Evolutionary conservation across 805 yeast genomes (phyloP).

Genomic region (Grigorovia transvaalensis): DNA sequence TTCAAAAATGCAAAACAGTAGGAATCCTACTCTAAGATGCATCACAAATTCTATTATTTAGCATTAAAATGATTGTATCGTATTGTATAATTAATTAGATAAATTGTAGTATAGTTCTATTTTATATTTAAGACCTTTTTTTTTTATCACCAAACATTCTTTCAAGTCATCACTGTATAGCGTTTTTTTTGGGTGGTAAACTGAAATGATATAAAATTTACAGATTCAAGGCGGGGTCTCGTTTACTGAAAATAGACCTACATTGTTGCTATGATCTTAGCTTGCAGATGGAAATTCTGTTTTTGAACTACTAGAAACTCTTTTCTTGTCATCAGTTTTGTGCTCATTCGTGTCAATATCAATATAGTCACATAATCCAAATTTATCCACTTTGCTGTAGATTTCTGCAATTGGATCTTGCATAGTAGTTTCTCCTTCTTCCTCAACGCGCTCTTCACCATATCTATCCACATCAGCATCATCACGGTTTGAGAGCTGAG

Average conservation of each 20-base stretch:
- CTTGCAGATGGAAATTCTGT: neutral
- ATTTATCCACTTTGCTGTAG: neutral
- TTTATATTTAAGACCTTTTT: too few relatives aligned
- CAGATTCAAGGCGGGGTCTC: too few relatives aligned
- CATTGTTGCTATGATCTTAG: too few relatives aligned
- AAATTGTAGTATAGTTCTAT: neutral
- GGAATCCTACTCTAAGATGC: too few relatives aligned
- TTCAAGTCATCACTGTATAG: too few relatives aligned
- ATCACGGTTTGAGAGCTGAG: neutral
- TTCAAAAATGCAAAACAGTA: too few relatives aligned
- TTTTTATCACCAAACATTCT: too few relatives aligned
- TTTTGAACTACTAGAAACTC: neutral
- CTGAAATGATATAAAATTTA: too few relatives aligned
- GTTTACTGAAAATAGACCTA: too few relatives aligned
- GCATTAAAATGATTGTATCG: neutral
- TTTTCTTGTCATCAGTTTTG: neutral
- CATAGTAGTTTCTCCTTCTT: neutral
- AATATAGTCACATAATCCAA: constrained; percentile 3
- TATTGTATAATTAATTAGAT: neutral
- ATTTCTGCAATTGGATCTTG: neutral
- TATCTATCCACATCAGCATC: neutral
- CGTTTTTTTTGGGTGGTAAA: too few relatives aligned
- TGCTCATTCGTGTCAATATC: constrained; percentile 2
- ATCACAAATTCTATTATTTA: too few relatives aligned
- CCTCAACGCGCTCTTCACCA: neutral